phyloP scores from a whole-genome alignment of 106 monocot species.

The Agapanthus africanus region DNA sequence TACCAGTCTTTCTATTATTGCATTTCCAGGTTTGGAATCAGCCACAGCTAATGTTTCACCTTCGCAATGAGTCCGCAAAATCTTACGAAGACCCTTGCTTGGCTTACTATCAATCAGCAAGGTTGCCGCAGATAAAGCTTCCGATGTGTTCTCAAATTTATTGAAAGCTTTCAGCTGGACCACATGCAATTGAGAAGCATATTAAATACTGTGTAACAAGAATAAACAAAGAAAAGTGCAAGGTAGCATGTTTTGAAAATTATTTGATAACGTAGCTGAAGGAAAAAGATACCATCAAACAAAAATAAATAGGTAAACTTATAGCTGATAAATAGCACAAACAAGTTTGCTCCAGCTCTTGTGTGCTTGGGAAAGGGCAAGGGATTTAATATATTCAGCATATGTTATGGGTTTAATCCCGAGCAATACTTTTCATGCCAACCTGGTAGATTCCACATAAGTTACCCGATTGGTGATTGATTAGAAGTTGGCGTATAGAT shows the following conservation, averaged over 20 bases:
- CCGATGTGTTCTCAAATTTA: slow-evolving; percentile 92
- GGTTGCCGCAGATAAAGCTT: slow-evolving; percentile 69
- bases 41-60: slow-evolving; percentile 83
- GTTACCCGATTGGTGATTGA: too few species aligned
- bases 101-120: slow-evolving; percentile 87
- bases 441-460: too few species aligned
- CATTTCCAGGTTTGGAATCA: slow-evolving; percentile 95
- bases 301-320: not conserved
- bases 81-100: slow-evolving; percentile 83
- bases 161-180: slow-evolving; percentile 84
- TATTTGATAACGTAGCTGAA: not conserved
- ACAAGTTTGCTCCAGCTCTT: not conserved
- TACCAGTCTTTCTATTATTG: slow-evolving; percentile 92
- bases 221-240: too few species aligned
- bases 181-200: too few species aligned
- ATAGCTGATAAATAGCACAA: not conserved
- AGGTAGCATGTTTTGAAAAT: too few species aligned
- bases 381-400: too few species aligned
- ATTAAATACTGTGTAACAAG: too few species aligned
- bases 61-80: slow-evolving; percentile 70
- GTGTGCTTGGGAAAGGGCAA: too few species aligned
- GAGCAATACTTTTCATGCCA: too few species aligned
- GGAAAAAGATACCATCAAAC: not conserved
- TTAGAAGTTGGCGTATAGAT: too few species aligned
- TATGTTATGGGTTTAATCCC: too few species aligned